Evolutionary conservation across 1,139 yeast species (phyloP), one percentile per base, ranked within the genome.

Genomic region (Pichia sp.): DNA sequence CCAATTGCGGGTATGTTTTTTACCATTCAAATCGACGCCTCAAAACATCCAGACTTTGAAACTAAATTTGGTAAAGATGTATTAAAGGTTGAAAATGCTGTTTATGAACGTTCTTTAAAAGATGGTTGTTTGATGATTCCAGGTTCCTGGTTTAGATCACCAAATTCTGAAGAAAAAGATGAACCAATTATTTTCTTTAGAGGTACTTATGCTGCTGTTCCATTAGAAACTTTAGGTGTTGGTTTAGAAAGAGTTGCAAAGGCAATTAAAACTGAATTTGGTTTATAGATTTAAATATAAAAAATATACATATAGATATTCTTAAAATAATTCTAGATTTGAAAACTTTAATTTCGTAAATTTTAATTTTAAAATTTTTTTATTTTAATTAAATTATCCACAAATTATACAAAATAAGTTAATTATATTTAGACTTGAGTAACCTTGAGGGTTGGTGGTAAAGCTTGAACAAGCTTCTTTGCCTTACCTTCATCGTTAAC

Each of bases 401-500:
- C 31, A 31, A 44, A 41, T 43, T 44, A 43, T 44, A 45, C 47
- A 43, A 33, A 34, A 22, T 23, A 36, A 40, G 47, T 40, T 40
- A 38, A 35, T 33, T 41, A 29, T 18, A 41, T 37, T 56, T 57
- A 59, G 51, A 56, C 46, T 46, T 57, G 53, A 37, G 58, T 57
- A 41, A 59, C 61, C 50, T 56, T 78, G 70, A 89, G 80, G 65
- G 88, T 80, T 69, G 97, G 96, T 71, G 97, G 96, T 68, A 91
- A 80, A 65, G 97, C 85, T 79, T 91, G 96, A 68, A 86, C 85
- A 74, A 91, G 80, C 80, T 91, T 93, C 82, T 86, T 84, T 64
- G 97, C 98, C 81, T 88, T 89, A 70, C 88, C 85, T 66, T 89
- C 86, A 71, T 93, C 98, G 76, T 85, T 80, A 64, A 91, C 91